A percentile compares a stretch with the other conserved stretches of the same genome.
Conservation (phyloP, 257 asterid genomes). For the Leonotis leonurus region DNA sequence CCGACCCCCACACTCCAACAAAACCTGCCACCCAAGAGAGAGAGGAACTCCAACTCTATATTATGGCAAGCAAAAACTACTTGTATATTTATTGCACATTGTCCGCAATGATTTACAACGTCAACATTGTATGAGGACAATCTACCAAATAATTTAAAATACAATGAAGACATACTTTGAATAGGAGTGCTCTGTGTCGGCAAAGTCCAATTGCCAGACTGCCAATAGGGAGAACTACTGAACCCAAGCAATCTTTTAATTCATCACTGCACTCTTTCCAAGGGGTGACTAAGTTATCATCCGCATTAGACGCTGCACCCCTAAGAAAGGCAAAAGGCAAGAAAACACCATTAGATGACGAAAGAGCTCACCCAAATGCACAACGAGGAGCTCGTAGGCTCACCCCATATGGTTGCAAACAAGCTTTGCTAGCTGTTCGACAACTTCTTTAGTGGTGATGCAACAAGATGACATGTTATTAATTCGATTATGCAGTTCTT, state of each 20-base stretch:
- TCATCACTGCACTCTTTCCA: constrained; percentile 84
- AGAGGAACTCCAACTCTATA: neutral
- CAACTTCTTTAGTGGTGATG: constrained; percentile 61
- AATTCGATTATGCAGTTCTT: constrained; percentile 67
- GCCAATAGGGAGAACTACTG: constrained; percentile 82
- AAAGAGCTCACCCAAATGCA: constrained; percentile 4
- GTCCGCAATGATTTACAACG: constrained; percentile 5
- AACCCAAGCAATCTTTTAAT: constrained; percentile 73
- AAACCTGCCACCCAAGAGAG: neutral
- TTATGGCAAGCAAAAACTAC: no score
- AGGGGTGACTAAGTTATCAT: constrained; percentile 47
- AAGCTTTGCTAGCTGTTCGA: constrained; percentile 87
- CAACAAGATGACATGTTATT: constrained; percentile 52
- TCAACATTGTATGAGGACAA: constrained; percentile 5
- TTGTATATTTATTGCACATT: neutral
- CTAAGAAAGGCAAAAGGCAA: constrained; percentile 43
- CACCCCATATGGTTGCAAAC: constrained; percentile 93
- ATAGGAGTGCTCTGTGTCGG: constrained; percentile 77
- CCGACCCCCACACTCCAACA: neutral
- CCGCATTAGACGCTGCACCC: constrained; percentile 60
- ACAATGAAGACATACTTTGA: constrained; percentile 60
- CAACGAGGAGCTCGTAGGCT: constrained; percentile 24
- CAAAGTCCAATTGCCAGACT: constrained; percentile 73
- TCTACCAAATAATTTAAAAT: constrained; percentile 4
- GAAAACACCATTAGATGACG: constrained; percentile 25